Conservation (phyloP, 176 grass and related monocot genomes). For the Oryza rufipogon region DNA sequence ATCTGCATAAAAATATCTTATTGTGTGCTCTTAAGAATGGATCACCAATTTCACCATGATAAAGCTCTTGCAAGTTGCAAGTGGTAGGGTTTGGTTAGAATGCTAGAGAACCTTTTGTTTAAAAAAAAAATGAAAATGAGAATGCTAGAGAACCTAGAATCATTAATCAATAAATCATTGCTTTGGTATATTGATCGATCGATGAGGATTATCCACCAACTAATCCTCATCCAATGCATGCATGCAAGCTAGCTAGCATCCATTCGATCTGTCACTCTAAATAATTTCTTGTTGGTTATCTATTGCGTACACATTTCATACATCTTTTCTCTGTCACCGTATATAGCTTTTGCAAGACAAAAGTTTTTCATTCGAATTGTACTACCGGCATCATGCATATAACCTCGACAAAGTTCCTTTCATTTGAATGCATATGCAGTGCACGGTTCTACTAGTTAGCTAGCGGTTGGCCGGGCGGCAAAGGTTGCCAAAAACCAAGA, state of each 20-base stretch:
- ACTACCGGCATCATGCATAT: neutral
- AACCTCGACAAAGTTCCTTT: neutral
- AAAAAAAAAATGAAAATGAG: too few relatives aligned
- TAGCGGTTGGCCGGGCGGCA: neutral
- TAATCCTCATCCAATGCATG: neutral
- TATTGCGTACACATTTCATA: neutral
- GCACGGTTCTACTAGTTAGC: neutral
- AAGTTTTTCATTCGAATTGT: neutral
- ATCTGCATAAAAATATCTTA: slow-evolving; percentile 3
- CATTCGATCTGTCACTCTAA: neutral
- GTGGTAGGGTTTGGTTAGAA: slow-evolving; percentile 19
- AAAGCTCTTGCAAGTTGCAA: neutral
- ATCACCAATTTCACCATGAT: neutral
- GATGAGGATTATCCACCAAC: neutral
- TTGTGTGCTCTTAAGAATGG: neutral
- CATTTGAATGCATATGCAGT: neutral
- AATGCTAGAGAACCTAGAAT: neutral
- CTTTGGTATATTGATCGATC: neutral
- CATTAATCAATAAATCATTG: neutral
- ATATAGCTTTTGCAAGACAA: neutral
- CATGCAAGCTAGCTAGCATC: neutral
- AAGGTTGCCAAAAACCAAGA: neutral
- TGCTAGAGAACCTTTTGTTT: neutral
- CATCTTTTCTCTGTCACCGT: neutral
- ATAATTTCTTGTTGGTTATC: neutral